Evolutionary conservation across 352 stramenopile species (phyloP).

Genomic region (Achlya hypogyna): DNA sequence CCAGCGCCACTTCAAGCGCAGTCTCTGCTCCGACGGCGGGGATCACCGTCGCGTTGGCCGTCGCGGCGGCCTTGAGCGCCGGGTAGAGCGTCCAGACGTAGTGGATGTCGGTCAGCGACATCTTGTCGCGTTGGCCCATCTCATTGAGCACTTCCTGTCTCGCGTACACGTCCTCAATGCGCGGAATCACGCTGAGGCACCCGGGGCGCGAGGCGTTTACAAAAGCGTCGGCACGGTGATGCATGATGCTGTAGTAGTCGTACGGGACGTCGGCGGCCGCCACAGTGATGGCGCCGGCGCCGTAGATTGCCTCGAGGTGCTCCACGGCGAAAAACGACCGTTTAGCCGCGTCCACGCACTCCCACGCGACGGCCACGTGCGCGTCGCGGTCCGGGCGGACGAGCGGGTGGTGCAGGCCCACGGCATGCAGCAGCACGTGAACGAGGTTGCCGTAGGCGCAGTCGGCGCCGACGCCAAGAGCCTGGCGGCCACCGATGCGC

Average conservation of each 20-base stretch:
- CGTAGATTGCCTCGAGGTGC: conserved; percentile 24
- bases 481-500: conserved; percentile 52
- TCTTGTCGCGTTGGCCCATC: conserved; percentile 67
- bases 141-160: conserved; percentile 42
- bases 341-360: conserved; percentile 56
- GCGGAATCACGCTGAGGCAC: conserved; percentile 59
- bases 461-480: conserved; percentile 52
- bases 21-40: not conserved
- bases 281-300: not conserved
- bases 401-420: conserved; percentile 63
- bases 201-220: conserved; percentile 35
- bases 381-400: conserved; percentile 62
- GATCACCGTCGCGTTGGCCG: not conserved
- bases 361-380: conserved; percentile 70
- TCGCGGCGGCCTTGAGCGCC: conserved; percentile 28
- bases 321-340: conserved; percentile 63
- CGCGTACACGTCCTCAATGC: conserved; percentile 40
- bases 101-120: conserved; percentile 65
- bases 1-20: not conserved
- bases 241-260: conserved; percentile 83
- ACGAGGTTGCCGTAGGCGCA: conserved; percentile 70
- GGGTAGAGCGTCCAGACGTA: conserved; percentile 68
- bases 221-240: conserved; percentile 61
- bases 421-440: conserved; percentile 64
- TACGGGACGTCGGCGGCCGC: conserved; percentile 36